These are phyloP conservation scores for Fonsecaea monophora DNA, from an alignment of 2,329 filamentous ascomycete genomes.

Conservation along the genomic window DNA sequence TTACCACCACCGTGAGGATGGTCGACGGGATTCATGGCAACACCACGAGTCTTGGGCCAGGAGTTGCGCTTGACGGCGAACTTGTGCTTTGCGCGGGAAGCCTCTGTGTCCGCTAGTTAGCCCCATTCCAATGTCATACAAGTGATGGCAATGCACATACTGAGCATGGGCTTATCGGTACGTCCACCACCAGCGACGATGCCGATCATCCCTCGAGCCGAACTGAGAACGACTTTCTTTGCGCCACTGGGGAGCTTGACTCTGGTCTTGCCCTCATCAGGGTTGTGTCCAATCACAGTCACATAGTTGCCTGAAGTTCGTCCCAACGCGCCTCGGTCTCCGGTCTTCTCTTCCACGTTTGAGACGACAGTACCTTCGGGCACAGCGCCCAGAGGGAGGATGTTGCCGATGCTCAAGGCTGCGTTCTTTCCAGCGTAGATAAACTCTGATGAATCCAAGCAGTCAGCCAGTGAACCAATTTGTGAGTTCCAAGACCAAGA, in stretches of 20 bases:
- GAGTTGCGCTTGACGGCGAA: conserved; percentile 99
- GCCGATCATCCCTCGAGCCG: conserved; percentile 96
- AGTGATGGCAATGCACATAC: conserved; percentile 54
- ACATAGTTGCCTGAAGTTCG: conserved; percentile 99
- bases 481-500: not conserved
- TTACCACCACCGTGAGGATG: conserved; percentile 99
- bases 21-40: conserved; percentile 99
- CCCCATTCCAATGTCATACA: conserved; percentile 2
- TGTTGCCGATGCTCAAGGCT: conserved; percentile 93
- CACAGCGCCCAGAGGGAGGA: conserved; percentile 91
- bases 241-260: conserved; percentile 98
- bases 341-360: conserved; percentile 99
- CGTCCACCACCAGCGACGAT: conserved; percentile 99
- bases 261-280: conserved; percentile 98
- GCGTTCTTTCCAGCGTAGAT: conserved; percentile 99
- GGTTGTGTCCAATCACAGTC: conserved; percentile 97
- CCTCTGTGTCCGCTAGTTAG: conserved; percentile 71
- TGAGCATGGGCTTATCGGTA: conserved; percentile 99
- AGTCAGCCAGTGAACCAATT: conserved; percentile 60
- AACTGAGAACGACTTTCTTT: conserved; percentile 98
- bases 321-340: conserved; percentile 94
- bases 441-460: conserved; percentile 65
- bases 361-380: conserved; percentile 99
- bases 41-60: conserved; percentile 99
- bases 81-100: conserved; percentile 99